Evolutionary conservation across 2,329 filamentous ascomycete genomes (phyloP).

Genomic region (Ophidiomyces ophidiicola): DNA sequence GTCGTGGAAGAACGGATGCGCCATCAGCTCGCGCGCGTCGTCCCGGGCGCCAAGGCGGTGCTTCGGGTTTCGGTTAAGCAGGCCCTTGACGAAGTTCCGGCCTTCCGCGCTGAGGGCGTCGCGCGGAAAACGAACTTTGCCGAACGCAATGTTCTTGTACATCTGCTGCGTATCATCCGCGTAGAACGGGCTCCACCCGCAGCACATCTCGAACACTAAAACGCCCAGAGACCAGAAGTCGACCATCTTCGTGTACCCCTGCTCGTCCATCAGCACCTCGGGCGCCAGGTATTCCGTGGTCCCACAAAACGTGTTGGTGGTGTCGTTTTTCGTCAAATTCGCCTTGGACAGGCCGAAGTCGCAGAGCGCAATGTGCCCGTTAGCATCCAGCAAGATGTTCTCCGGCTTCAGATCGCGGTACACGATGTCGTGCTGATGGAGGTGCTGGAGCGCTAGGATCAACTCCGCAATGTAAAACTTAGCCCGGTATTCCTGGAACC

Average conservation of each 20-base stretch:
- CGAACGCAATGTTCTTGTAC: constrained; percentile 99
- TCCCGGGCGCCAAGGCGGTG: constrained; percentile 82
- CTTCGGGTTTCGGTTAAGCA: constrained; percentile 92
- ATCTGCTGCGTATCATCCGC: constrained; percentile 98
- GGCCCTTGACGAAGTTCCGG: constrained; percentile 92
- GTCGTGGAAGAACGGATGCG: constrained; percentile 86
- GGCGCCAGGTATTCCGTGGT: constrained; percentile 96
- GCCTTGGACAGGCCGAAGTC: constrained; percentile 97
- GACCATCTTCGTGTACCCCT: constrained; percentile 98
- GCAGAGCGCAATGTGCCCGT: constrained; percentile 93
- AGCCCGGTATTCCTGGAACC: constrained; percentile 84
- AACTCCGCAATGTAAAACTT: constrained; percentile 99
- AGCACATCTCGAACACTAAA: constrained; percentile 98
- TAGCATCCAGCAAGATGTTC: constrained; percentile 92
- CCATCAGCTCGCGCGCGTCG: constrained; percentile 88
- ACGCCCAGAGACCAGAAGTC: constrained; percentile 99
- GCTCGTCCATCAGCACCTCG: constrained; percentile 88
- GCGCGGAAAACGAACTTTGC: constrained; percentile 90
- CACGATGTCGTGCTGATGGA: constrained; percentile 94
- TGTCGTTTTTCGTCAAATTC: constrained; percentile 91
- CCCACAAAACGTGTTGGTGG: constrained; percentile 96
- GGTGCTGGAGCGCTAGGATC: constrained; percentile 84
- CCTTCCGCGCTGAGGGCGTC: constrained; percentile 92
- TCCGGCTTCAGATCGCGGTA: constrained; percentile 96
- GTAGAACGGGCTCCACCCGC: constrained; percentile 97